phyloP scores from a whole-genome alignment of 2,329 filamentous ascomycete species.

The Penicillium sp. region DNA sequence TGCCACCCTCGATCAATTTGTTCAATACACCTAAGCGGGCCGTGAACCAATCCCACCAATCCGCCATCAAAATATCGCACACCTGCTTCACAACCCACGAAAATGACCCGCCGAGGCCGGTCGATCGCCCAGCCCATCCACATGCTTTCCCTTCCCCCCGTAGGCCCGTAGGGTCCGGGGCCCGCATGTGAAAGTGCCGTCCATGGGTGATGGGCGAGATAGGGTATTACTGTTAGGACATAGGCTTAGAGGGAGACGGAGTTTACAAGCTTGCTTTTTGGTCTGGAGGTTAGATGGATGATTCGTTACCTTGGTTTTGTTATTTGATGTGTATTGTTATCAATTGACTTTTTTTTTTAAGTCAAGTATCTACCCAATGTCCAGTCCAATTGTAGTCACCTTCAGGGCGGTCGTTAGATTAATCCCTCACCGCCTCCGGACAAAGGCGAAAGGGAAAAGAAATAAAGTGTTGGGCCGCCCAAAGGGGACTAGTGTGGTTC shows the following conservation, averaged over 20 bases:
- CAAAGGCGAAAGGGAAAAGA: constrained; percentile 11
- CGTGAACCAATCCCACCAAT: constrained; percentile 15
- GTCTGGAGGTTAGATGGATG: not conserved
- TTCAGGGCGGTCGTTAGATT: not conserved
- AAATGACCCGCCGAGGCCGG: constrained; percentile 33
- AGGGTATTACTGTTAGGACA: not conserved
- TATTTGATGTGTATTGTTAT: not conserved
- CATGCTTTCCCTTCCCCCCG: constrained; percentile 5
- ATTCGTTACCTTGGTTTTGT: not conserved
- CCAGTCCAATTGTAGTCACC: not conserved
- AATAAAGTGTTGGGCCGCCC: constrained; percentile 26
- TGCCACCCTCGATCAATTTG: constrained; percentile 18
- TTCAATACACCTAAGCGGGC: not conserved
- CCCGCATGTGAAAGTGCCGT: constrained; percentile 25
- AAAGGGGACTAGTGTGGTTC: constrained; percentile 18
- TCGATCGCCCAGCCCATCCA: constrained; percentile 20
- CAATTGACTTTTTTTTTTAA: not conserved
- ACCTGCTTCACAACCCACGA: constrained; percentile 20
- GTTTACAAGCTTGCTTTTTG: not conserved
- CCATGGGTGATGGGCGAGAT: not conserved
- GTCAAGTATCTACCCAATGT: not conserved
- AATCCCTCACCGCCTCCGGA: not conserved
- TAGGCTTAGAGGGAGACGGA: not conserved
- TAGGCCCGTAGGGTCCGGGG: constrained; percentile 9
- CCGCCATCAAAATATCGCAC: constrained; percentile 3